Evolutionary conservation across 345 rosid genomes (phyloP).

Genomic region (Gossypium arboreum): DNA sequence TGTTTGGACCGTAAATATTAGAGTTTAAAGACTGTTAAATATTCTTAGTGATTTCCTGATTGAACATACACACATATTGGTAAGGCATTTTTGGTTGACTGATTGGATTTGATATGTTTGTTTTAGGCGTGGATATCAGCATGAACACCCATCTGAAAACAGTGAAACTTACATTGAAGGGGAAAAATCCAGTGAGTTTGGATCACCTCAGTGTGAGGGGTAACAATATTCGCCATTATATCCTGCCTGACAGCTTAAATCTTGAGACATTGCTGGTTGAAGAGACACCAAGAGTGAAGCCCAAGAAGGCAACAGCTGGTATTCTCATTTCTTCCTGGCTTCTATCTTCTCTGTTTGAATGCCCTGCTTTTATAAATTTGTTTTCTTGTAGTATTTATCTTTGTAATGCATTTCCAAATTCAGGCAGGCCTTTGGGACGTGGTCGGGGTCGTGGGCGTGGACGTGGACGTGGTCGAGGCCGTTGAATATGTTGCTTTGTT

Average conservation of each 20-base stretch:
- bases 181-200: constrained; percentile 78
- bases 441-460: constrained; percentile 94
- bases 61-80: background rate
- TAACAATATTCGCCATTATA: constrained; percentile 91
- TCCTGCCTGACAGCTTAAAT: constrained; percentile 97
- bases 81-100: background rate
- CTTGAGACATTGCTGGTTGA: constrained; percentile 95
- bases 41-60: background rate
- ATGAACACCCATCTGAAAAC: constrained; percentile 98
- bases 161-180: constrained; percentile 86
- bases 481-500: constrained; percentile 31
- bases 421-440: constrained; percentile 89
- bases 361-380: constrained; percentile 5
- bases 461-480: constrained; percentile 86
- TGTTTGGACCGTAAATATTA: background rate
- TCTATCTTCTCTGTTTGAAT: background rate
- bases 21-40: background rate
- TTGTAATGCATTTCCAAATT: constrained; percentile 14
- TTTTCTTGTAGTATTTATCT: constrained; percentile 11
- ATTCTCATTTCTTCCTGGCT: constrained; percentile 8
- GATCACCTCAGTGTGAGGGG: constrained; percentile 97
- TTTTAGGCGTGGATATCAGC: constrained; percentile 89
- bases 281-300: constrained; percentile 92
- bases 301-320: constrained; percentile 98
- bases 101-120: constrained; percentile 10